Percentiles rank a stretch among this genome's conserved stretches.
These are phyloP conservation scores for Jackrogersella multiformis DNA, from an alignment of 495 filamentous ascomycete genomes.

Conservation along the genomic window DNA sequence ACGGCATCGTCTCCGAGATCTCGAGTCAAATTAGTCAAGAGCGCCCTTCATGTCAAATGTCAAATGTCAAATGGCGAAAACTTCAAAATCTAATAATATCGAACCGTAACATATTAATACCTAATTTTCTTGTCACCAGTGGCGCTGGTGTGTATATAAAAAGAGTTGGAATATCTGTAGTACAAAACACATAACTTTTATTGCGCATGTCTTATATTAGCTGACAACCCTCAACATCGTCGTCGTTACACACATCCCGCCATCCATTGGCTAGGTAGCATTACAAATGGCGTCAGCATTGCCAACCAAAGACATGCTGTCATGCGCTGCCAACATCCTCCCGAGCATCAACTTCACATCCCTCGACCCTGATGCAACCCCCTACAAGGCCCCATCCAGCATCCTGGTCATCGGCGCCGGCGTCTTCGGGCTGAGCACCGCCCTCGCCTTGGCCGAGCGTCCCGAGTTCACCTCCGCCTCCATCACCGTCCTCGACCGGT, in stretches of 20 bases:
- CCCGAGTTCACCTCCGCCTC: conserved; percentile 61
- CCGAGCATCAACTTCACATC: neutral
- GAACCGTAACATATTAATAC: neutral
- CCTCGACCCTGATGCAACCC: neutral
- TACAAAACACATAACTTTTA: neutral
- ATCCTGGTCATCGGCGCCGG: conserved; percentile 82
- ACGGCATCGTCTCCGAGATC: neutral
- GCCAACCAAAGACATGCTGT: neutral
- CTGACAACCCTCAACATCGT: neutral
- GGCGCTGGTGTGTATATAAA: neutral
- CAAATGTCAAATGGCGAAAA: too few relatives aligned
- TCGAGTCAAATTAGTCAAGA: neutral
- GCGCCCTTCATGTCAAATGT: conserved; percentile 15
- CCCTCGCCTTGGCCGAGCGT: conserved; percentile 66
- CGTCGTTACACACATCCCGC: neutral
- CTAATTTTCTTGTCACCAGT: neutral
- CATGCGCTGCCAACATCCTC: conserved; percentile 13
- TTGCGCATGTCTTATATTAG: conserved; percentile 8
- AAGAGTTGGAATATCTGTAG: neutral
- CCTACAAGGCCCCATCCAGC: conserved; percentile 51
- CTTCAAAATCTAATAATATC: neutral
- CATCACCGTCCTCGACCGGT: conserved; percentile 76
- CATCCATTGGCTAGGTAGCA: neutral
- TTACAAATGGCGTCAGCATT: neutral
- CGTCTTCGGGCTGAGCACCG: conserved; percentile 79